phyloP scores from a whole-genome alignment of 495 filamentous ascomycete species.

The Xylaria sp. region DNA sequence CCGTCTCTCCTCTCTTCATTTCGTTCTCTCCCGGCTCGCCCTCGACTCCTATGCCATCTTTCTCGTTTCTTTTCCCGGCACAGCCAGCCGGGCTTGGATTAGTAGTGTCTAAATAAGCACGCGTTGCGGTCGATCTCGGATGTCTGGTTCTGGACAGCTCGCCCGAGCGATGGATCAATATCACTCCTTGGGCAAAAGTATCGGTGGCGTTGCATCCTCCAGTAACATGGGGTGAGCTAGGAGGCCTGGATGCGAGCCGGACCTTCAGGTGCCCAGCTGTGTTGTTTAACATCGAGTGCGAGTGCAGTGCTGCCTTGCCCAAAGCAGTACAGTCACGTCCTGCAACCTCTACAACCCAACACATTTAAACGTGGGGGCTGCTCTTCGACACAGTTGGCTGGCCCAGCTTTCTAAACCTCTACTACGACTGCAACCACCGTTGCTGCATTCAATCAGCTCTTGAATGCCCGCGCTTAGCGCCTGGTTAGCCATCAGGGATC shows the following conservation, averaged over 20 bases:
- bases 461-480: conserved; percentile 22
- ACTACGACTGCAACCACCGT: not conserved
- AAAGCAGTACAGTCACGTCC: not conserved
- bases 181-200: not conserved
- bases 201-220: conserved; percentile 10
- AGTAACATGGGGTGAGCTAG: not conserved
- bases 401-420: not conserved
- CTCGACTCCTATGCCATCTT: not conserved
- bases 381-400: conserved; percentile 8
- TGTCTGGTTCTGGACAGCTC: conserved; percentile 16
- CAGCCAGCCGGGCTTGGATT: not conserved
- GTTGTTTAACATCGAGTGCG: not conserved
- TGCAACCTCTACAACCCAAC: conserved; percentile 12
- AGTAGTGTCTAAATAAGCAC: not conserved
- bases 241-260: not conserved
- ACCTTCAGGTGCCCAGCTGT: conserved; percentile 2
- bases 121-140: conserved; percentile 2
- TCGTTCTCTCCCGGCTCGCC: not conserved
- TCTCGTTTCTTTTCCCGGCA: not conserved
- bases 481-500: conserved; percentile 13
- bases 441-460: not conserved
- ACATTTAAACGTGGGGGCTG: conserved; percentile 16
- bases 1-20: too few relatives aligned
- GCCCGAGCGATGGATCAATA: not conserved
- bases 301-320: conserved; percentile 12